Conservation (phyloP, 139 green algal species). For the Volvox africanus region DNA sequence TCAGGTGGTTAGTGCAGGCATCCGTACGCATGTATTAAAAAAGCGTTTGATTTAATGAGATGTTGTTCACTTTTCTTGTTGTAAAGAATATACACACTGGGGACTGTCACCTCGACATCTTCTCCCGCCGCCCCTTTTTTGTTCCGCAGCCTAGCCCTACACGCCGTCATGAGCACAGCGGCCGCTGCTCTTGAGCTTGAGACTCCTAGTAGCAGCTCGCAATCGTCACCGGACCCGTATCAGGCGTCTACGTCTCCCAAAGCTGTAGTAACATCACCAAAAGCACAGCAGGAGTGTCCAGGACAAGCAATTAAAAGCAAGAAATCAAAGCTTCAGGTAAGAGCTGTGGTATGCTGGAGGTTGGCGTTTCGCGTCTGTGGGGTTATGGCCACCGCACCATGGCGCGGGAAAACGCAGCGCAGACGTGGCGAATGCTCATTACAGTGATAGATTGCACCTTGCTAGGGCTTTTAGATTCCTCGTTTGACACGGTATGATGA, state of each 20-base stretch:
- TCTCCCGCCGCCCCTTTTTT: background rate
- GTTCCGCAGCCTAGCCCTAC: background rate
- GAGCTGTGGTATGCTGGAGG: background rate
- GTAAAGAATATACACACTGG: no score
- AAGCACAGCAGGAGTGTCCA: background rate
- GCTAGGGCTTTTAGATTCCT: no score
- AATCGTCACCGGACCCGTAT: background rate
- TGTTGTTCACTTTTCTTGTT: no score
- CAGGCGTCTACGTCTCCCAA: background rate
- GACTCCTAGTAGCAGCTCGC: background rate
- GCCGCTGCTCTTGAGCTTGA: conserved; percentile 14
- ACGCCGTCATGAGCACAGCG: conserved; percentile 25
- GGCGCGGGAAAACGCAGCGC: background rate
- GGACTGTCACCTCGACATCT: background rate
- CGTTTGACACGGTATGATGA: no score
- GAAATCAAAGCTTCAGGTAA: conserved; percentile 29
- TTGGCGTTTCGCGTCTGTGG: background rate
- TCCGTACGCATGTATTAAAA: background rate
- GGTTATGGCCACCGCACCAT: background rate
- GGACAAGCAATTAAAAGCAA: background rate
- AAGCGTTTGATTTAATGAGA: no score
- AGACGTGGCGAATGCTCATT: no score
- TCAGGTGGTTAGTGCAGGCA: background rate
- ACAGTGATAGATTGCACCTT: no score
- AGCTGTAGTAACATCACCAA: background rate